Evolutionary conservation across 371 early-diverging fungal species (phyloP), one percentile per base, ranked within the genome.

Genomic region (Rhizomucor miehei): DNA sequence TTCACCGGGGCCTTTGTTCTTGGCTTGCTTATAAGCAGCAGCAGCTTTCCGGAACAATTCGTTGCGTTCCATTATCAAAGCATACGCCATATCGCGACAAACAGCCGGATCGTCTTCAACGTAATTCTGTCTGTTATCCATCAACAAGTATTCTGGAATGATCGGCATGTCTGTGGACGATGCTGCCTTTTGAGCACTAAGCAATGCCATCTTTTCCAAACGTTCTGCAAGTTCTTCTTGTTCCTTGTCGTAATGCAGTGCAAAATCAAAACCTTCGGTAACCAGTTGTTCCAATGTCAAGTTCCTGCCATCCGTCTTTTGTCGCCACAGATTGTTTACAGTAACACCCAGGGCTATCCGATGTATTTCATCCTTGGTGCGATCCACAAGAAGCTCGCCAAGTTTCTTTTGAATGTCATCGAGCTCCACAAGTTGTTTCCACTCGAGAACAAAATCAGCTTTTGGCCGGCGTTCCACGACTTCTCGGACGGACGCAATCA

Each of bases 21-120:
- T 80, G 10, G 82, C 56, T 4, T 59, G 60, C 51, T 76, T 50
- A 48, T 84, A 86, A 0, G 87, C 75, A 23, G 65, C 63, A 0
- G 81, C 80, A 0, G 89, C 89, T 56, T 86, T 86, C 16, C 75
- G 62, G 51, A 80, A 88, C 11, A 82, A 54, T 44, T 84, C 86
- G 43, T 87, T 85, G 51, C 88, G 81, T 38, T 80, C 65, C 39
- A 72, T 57, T 44, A 77, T 58, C 1, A 67, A 54, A 19, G 74
- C 76, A 19, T 66, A 69, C 0, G 85, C 87, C 6, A 69, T 73
- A 34, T 75, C 56, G 20, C 87, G 82, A 57, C 89, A 89, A 48
- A 73, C 69, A 12, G 63, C 72, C 0, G 89, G 82, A 51, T 88
- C 84, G 23, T 82, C 78, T 21, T 86, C 82, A 6, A 56, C 62